Evolutionary conservation across 257 asterid species (phyloP).

Genomic region (Nicotiana undulata): DNA sequence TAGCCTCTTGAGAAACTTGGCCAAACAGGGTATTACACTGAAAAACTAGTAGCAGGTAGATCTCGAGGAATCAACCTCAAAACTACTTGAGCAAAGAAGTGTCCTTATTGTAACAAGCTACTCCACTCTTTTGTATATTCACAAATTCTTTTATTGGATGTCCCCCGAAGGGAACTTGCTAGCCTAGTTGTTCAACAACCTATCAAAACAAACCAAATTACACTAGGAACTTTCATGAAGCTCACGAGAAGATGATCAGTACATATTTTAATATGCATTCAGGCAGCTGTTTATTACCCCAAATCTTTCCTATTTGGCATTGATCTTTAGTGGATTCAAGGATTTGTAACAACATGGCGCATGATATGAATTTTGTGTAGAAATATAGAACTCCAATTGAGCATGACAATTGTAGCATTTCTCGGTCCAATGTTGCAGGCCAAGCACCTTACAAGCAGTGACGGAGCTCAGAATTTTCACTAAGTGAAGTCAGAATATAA

Average conservation of each 20-base stretch:
- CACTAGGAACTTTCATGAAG: neutral
- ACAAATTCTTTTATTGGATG: neutral
- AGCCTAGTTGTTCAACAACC: neutral
- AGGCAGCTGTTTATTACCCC: neutral
- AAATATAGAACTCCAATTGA: neutral
- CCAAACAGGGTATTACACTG: too few relatives aligned
- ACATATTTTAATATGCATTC: neutral
- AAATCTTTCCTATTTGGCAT: neutral
- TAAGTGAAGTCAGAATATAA: too few relatives aligned
- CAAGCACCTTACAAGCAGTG: neutral
- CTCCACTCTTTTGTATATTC: neutral
- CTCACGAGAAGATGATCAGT: neutral
- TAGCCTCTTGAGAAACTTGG: too few relatives aligned
- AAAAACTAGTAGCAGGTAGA: neutral
- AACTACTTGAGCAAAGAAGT: neutral
- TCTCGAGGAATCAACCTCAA: neutral
- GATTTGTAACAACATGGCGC: neutral
- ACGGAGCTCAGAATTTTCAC: too few relatives aligned
- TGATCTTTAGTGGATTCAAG: neutral
- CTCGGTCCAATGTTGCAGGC: too few relatives aligned
- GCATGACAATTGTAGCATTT: neutral
- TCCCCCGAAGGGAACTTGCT: neutral
- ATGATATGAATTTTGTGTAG: neutral
- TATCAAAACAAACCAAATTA: neutral
- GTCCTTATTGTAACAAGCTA: neutral